Percentiles rank a stretch among this genome's conserved stretches.
These are phyloP conservation scores for Cyberlindnera mrakii DNA, from an alignment of 805 yeast species.

Conservation along the genomic window DNA sequence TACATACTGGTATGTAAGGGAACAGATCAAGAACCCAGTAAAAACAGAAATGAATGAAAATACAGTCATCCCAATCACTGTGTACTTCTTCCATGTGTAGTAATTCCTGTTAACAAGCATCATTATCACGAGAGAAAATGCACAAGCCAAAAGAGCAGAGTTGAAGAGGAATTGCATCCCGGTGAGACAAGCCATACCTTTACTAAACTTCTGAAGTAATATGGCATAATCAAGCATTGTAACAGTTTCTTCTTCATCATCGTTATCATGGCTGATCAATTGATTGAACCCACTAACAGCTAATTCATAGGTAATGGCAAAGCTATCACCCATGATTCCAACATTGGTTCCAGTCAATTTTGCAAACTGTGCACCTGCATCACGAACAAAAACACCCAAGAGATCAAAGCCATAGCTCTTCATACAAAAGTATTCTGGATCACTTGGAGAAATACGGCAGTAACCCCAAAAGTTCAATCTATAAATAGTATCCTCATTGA, in stretches of 20 bases:
- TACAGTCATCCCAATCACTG: slow-evolving; percentile 7
- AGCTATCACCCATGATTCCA: slow-evolving; percentile 32
- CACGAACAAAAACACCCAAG: slow-evolving; percentile 40
- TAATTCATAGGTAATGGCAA: slow-evolving; percentile 34
- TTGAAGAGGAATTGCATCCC: slow-evolving; percentile 3
- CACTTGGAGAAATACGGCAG: slow-evolving; percentile 33
- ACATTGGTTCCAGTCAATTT: slow-evolving; percentile 35
- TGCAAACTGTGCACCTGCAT: slow-evolving; percentile 43
- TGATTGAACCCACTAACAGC: slow-evolving; percentile 25
- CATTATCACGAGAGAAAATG: slow-evolving; percentile 1
- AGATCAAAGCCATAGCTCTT: slow-evolving; percentile 41
- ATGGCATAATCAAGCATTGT: slow-evolving; percentile 22
- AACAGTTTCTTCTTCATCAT: slow-evolving; percentile 8
- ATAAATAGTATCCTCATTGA: slow-evolving; percentile 36
- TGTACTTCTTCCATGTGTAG: slow-evolving; percentile 4
- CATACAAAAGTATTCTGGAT: slow-evolving; percentile 25
- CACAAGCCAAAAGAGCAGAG: neutral
- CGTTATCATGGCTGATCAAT: slow-evolving; percentile 7
- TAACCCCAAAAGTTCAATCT: slow-evolving; percentile 42
- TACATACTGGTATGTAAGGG: slow-evolving; percentile 22
- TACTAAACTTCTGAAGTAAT: slow-evolving; percentile 22
- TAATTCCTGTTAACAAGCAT: neutral
- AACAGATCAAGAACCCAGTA: slow-evolving; percentile 14
- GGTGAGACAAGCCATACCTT: slow-evolving; percentile 19
- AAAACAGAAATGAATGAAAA: slow-evolving; percentile 12